Base-by-base conservation (phyloP, 306 rosid species). In the Begonia fuchsioides region DNA sequence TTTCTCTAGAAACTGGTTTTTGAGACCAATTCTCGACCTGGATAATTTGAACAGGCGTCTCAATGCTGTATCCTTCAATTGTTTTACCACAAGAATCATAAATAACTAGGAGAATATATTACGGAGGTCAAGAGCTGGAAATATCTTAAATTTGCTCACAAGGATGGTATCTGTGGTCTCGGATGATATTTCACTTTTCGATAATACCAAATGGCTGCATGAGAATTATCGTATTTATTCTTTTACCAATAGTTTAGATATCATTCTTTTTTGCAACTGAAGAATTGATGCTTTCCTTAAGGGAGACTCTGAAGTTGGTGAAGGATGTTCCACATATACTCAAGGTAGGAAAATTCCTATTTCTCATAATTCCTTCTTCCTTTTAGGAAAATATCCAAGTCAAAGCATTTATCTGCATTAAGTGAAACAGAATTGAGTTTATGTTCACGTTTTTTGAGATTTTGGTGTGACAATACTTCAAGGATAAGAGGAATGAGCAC, bases 1-100 rank as follows among this genome's bases (percentile, higher is more conserved):
- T 45, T 39, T 47, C 60, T 47, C 50, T 61, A 90, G 95, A 69
- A 82, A 63, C 73, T 84, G 97, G 97, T 90, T 90, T 71, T 61
- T 90, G 74, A 74, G 93, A 80, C 97, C 97, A 61, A 74, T 90
- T 66, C 80, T 84, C 52, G 95, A 90, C 81, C 79, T 84, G 50
- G 93, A 74, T 65, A 72, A 55, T 70, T 76, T 90, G 67, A 81
- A 78, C 73, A 62, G 68, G 57, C 95, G 95, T 48, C 76, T 90
- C 51, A 73, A 84, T 74, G 68, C 73, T 17, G 96, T 88, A 88
- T 88, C 96, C 95, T 69, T 76, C 38, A 49, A 57, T 67, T 52
- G 44, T 67, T 49, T 40, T 48, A 54, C 32, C 7, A 50, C 17
- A 55, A 17, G n/a, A n/a, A 47, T 26, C 0, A 26, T 26, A 26